Evolutionary conservation across 805 yeast genomes (phyloP), one percentile per base, ranked within the genome.

Genomic region (Myxozyma geophila): DNA sequence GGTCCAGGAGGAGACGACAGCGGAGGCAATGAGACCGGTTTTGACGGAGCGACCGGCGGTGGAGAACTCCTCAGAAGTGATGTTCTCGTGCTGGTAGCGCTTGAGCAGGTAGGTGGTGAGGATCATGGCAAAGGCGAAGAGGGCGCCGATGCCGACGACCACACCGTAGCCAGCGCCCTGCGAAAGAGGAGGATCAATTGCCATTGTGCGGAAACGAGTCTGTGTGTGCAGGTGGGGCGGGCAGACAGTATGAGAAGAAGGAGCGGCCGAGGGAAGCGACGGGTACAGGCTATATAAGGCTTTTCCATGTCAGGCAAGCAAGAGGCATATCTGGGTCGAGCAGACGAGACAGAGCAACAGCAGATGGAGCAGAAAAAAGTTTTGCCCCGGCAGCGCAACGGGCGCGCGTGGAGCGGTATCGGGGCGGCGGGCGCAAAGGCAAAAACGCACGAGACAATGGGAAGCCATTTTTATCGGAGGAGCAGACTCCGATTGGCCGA

Each of bases 1-100:
- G 9, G 97, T 91, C 98, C 98, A 92, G 8, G 93, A 87, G 12
- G 93, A 87, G 8, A 92, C 97, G 37, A 92, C 97, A 7, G 97
- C 96, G 7, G 96, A 87, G 5, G 93, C 87, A 66, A 91, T 87
- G 69, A 92, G 80, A 54, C 95, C 95, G 0, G 93, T 86, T 70
- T 88, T 89, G 48, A 92, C 96, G 2, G 90, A 81, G 74, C 97
- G 83, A 68, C 97, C 97, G 41, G 97, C 97, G 5, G 97, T 92
- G 2, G 96, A 85, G 70, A 92, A 92, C 74, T 92, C 97, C 77
- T 92, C 98, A 3, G 97, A 92, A 7, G 96, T 90, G 76, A 91
- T 87, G 60, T 89, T 82, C 76, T 92, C 97, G 70, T 85, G 84
- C 73, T 90, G 92, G 75, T 92, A 92, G 53, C 97, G 81, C 69